Base-by-base conservation (phyloP, 2,329 filamentous ascomycete species). In the Fusarium chuoi region DNA sequence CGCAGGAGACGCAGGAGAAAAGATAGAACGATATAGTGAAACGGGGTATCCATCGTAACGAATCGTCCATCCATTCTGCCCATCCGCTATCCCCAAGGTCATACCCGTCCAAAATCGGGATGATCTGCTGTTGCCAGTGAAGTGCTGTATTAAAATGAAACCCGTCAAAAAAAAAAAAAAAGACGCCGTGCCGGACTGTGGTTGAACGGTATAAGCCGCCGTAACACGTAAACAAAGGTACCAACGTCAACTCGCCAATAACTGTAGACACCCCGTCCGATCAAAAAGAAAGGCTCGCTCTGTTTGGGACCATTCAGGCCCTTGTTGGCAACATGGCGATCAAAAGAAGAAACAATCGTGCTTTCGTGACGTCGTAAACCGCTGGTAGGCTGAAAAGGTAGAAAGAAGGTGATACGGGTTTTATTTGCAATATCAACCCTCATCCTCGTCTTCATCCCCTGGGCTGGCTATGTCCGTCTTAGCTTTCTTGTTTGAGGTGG, bases 401-500 rank as follows among this genome's bases (percentile, higher is more conserved):
- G 77, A 83, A 49, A 71, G 41, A 65, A 68, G 57, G 51, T 38
- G 44, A 45, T 41, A 51, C 44, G 69, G 61, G 38, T 55, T 30
- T 62, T 59, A 46, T 72, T 51, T 61, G 65, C 68, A 30, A 62
- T 57, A 66, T 81, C 79, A 85, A 77, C 84, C 82, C 63, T 85
- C 83, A 48, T 84, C 84, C 39, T 86, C 84, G 44, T 85, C 84
- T n/a, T 84, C 84, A 35, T 81, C 79, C 51, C 81, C 79, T 56
- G 79, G 78, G 64, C 78, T 81, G 63, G 80, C 79, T 57, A 75
- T 74, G 62, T 91, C 89, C 52, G 90, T 85, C 75, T 86, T 87
- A 71, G 87, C 84, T 82, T 87, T 90, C 81, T 92, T 92, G 77
- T 85, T 87, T 36, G 88, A 83, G 38, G 83, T 83, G 26, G 80